Base-by-base conservation (phyloP, 371 early-diverging fungal species). In the Mucor velutinosus region DNA sequence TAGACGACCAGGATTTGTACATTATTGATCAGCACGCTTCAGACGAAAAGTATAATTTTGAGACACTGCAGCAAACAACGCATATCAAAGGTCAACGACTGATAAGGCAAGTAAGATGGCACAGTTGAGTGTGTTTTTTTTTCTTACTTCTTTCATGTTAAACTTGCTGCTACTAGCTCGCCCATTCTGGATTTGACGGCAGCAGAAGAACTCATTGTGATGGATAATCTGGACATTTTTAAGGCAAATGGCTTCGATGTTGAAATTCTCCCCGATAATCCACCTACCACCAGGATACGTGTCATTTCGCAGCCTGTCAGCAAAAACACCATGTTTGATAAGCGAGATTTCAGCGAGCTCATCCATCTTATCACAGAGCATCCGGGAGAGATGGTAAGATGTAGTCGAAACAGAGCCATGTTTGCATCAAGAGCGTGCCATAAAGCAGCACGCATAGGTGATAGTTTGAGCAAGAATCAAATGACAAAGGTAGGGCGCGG, bases 11-110 rank as follows among this genome's bases (percentile, higher is more conserved):
- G 21, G 93, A 94, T 66, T 80, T 99, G 2, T 96, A 95, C 75
- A 94, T 98, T 56, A 87, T 99, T 53, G 99, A 99, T 81, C 99
- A 99, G 71, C 99, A 99, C 76, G 99, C 99, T 6, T 90, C 97
- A 10, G 99, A 99, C 77, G 99, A 99, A 82, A 99, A 98, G 77
- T 95, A 87, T 76, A 97, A 96, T 72, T 99, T 93, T 86, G 99
- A 99, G 77, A 85, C 82, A 0, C 72, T 93, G 4, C 90, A 90
- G 69, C 75, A 72, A 43, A 84, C 83, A 6, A 89, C 91, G 0
- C 72, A 72, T 1, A 87, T 92, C 25, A 68, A 87, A 17, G 82
- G 90, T 0, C 99, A 99, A 67, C 82, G 71, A 0, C 51, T 80
- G n/a, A 62, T 76, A 51, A 47, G 53, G 76, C 70, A 56, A 12